Evolutionary conservation across 192 early-diverging fungal species (phyloP), one percentile per base, ranked within the genome.

Genomic region (Coemansia sp.): DNA sequence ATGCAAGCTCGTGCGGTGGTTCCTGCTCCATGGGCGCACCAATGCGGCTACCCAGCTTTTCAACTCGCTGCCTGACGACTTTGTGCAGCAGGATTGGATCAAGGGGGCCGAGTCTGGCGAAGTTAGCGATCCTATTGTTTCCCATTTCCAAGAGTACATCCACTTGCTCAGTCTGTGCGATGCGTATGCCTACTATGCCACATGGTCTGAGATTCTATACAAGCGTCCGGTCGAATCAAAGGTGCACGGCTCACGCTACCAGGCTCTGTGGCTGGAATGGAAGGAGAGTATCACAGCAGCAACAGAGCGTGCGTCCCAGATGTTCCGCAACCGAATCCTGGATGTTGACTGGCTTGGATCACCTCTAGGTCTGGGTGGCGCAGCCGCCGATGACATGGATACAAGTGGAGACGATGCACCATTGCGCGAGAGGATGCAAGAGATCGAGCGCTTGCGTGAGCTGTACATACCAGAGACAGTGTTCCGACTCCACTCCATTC

Each of bases 401-500:
- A 13, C 37, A 9, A 43, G 12, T 11, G 32, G 49, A 12, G 66
- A 72, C 40, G 41, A 41, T 39, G 41, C 26, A 6, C 19, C 19
- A n/a, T 0, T 39, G 6, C 58, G 56, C 43, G 43, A 45, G 45
- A 72, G 85, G 18, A 59, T 78, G 8, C 59, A 65, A 2, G 83
- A 88, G 41, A 73, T 88, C 59, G 47, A 46, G 37, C 65, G 61
- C 16, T 62, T 88, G 63, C 87, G 88, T 48, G 70, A 78, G 65
- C 71, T 85, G 32, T 88, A 84, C 51, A 76, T 90, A 15, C 90
- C 93, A 6, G 87, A 92, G 63, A 61, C 90, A 3, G 80, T 91
- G 40, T 77, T 91, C 64, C 86, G 87, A 45, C 68, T 92, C 57
- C 89, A 94, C 71, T 72, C 87, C 11, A 77, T 94, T 22, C 77